Base-by-base conservation (phyloP, 345 rosid genomes). In the Eutrema heterophyllum region DNA sequence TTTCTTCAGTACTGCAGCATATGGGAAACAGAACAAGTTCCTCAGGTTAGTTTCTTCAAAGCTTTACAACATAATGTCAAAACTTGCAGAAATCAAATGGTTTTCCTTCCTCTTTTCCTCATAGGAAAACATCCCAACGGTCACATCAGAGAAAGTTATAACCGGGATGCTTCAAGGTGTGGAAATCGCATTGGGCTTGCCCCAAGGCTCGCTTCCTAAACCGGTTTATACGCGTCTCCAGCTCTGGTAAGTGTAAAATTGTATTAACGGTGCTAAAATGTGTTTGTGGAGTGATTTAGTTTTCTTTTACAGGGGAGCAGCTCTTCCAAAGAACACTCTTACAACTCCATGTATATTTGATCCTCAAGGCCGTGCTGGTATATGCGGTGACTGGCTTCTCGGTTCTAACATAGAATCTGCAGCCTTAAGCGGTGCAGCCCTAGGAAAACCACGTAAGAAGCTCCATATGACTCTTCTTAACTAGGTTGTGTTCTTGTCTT, bases 311-410 rank as follows among this genome's bases (percentile, higher is more conserved):
- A 94, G 97, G 96, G 97, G 97, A 56, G 98, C 98, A 44, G 98
- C 98, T 53, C 86, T 88, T 65, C 97, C 98, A 3, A 88, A 78
- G 11, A 94, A 91, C 77, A 86, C 83, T 51, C 93, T 93, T 0
- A 69, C 89, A 39, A 51, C 81, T 35, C 90, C 95, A 53, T 91
- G 88, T 74, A 86, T 91, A 77, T 91, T 91, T 55, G 95, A 94
- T 80, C 91, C 96, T 30, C 84, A 75, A 15, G 98, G 97, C 62
- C 87, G 97, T 80, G 95, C 93, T 57, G 97, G 98, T 38, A 86
- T 88, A 52, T 94, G 98, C 21, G 98, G 98, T 7, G 98, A 91
- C 57, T 91, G 98, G 98, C 84, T 91, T 54, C 73, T 88, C 29
- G 97, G 97, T 54, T 91, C 98, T 44, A 91, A 79, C 78, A 3